Base-by-base conservation (phyloP, 352 stramenopile species). In the Phytophthora cajani region DNA sequence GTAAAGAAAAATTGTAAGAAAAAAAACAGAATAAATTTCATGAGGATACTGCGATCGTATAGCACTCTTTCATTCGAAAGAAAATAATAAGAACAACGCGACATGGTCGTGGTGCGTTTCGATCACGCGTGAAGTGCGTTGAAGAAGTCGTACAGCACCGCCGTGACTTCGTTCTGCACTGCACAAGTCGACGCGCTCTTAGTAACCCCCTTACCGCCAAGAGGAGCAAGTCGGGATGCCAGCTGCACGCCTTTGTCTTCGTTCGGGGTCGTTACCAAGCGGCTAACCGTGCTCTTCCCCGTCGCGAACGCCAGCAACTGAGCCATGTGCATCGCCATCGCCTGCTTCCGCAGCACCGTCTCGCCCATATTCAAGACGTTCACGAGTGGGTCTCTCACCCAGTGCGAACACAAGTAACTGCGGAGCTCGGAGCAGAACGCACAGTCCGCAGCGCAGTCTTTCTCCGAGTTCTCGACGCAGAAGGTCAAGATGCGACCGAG, bases 131-230 rank as follows among this genome's bases (percentile, higher is more conserved):
- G 23, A 59, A 70, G 62, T 1, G 56, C 33, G 12, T 61, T 40
- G 32, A 75, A 69, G 49, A 72, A 75, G 36, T 75, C 64, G 46
- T 51, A 69, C 12, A 75, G 44, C 19, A 75, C 69, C 19, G 58
- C 54, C 4, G 36, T 58, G 1, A 72, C 46, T 12, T 71, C 38
- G 12, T 64, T 59, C 50, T 62, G 52, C 16, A 59, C 58, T 2
- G 33, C 25, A 42, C 69, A 75, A 8, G 36, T 14, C 40, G 7
- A n/a, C 9, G 10, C 25, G 23, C 23, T 32, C 33, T 64, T 58
- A 1, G 1, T 25, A 27, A 1, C 55, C 27, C 53, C 55, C 14
- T 30, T 54, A 2, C 12, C 9, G 32, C 2, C 25, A 55, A 71
- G 32, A 3, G 51, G 42, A 46, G 62, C 36, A 3, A 63, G 55